These are phyloP conservation scores for Harringtonia aguacate DNA, from an alignment of 2,329 filamentous ascomycete genomes.

Conservation along the genomic window DNA sequence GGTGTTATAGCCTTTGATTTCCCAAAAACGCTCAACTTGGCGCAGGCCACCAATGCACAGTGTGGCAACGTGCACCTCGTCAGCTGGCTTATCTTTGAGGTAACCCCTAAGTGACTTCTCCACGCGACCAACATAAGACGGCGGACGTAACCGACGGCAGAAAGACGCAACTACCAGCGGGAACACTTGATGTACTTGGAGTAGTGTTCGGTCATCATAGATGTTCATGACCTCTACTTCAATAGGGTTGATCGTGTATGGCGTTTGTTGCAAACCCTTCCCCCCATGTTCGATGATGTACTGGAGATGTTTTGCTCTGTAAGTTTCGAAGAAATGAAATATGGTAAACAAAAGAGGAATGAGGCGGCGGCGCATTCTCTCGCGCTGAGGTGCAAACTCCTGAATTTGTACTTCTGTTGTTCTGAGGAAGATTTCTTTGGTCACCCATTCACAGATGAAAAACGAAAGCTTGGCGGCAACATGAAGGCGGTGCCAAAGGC, in stretches of 20 bases:
- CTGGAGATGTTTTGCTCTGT: slow-evolving; percentile 46
- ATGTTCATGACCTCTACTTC: slow-evolving; percentile 50
- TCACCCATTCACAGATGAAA: slow-evolving; percentile 53
- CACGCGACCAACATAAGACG: slow-evolving; percentile 52
- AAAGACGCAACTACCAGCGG: slow-evolving; percentile 55
- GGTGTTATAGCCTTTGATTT: slow-evolving; percentile 54
- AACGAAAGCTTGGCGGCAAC: slow-evolving; percentile 52
- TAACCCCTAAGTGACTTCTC: slow-evolving; percentile 55
- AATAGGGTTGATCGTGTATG: slow-evolving; percentile 53
- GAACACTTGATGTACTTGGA: slow-evolving; percentile 54
- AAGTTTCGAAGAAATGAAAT: slow-evolving; percentile 59
- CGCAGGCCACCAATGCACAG: slow-evolving; percentile 50
- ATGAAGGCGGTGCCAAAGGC: slow-evolving; percentile 55
- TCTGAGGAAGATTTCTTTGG: slow-evolving; percentile 53
- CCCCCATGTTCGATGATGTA: slow-evolving; percentile 42
- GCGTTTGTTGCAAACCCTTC: slow-evolving; percentile 36
- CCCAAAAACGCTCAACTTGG: slow-evolving; percentile 54
- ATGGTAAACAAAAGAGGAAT: slow-evolving; percentile 54
- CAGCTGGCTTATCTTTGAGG: slow-evolving; percentile 48
- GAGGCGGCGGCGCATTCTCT: slow-evolving; percentile 53
- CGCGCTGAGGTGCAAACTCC: slow-evolving; percentile 50
- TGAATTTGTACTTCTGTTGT: slow-evolving; percentile 41
- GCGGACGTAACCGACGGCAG: slow-evolving; percentile 49
- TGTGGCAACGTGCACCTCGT: slow-evolving; percentile 51
- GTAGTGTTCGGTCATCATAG: slow-evolving; percentile 53